Percentiles rank a stretch among this genome's conserved stretches.
These are phyloP conservation scores for Sporisorium exsertum DNA, from an alignment of 1,284 basidiomycete species.

Conservation along the genomic window DNA sequence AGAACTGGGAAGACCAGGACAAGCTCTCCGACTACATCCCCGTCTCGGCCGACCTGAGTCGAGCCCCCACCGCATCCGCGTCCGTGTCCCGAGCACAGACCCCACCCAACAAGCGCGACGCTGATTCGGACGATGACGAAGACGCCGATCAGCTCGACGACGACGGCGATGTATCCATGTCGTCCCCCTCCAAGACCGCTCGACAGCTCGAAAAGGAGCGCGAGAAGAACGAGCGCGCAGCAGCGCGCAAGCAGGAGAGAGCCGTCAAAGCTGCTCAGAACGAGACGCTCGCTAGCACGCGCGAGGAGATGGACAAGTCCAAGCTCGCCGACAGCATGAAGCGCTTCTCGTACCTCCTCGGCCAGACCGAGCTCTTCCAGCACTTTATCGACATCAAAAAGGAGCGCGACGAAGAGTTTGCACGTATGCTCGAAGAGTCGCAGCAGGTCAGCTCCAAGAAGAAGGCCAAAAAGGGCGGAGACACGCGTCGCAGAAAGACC, in stretches of 20 bases:
- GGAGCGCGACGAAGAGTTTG: conserved; percentile 93
- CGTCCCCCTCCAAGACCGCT: conserved; percentile 55
- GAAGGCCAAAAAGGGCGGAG: conserved; percentile 39
- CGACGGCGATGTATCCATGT: conserved; percentile 33
- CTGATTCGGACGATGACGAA: conserved; percentile 23
- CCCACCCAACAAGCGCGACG: conserved; percentile 32
- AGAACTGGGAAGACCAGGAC: conserved; percentile 60
- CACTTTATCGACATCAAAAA: conserved; percentile 71
- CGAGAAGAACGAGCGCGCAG: conserved; percentile 53
- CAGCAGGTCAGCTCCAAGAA: conserved; percentile 54
- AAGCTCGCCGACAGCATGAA: conserved; percentile 68
- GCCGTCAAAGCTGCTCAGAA: conserved; percentile 58
- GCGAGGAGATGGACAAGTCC: conserved; percentile 58
- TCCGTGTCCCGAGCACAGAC: conserved; percentile 47
- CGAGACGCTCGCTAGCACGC: conserved; percentile 54
- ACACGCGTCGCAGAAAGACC: conserved; percentile 84
- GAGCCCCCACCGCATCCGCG: conserved; percentile 52
- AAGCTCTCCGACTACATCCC: conserved; percentile 63
- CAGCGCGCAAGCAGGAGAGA: conserved; percentile 45
- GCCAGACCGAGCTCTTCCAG: conserved; percentile 69
- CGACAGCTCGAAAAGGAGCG: conserved; percentile 61
- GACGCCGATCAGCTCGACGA: conserved; percentile 43
- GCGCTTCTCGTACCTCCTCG: conserved; percentile 66
- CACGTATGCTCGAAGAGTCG: conserved; percentile 80
- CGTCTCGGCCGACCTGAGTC: conserved; percentile 49